phyloP scores from a whole-genome alignment of 805 yeast genomes.

The Pichia cephalocereana region DNA sequence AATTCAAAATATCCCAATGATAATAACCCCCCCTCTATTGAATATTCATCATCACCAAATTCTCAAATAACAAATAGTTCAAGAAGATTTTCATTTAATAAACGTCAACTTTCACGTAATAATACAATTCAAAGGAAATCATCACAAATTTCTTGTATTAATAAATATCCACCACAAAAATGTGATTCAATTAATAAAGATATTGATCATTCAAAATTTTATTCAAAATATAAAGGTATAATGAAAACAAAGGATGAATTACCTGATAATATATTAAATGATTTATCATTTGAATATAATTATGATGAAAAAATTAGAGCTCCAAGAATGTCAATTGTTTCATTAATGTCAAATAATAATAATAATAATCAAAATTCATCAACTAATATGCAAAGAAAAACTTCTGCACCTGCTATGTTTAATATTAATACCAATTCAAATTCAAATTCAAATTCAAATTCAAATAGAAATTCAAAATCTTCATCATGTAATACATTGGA shows the following conservation, averaged over 20 bases:
- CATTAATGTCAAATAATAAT: slow-evolving; percentile 13
- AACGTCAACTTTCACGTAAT: slow-evolving; percentile 18
- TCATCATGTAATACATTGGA: slow-evolving; percentile 13
- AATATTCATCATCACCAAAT: not conserved
- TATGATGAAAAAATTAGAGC: slow-evolving; percentile 49
- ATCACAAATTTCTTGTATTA: slow-evolving; percentile 22
- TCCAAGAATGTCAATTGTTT: slow-evolving; percentile 37
- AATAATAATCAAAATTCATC: not conserved
- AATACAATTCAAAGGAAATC: slow-evolving; percentile 10
- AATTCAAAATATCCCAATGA: not conserved
- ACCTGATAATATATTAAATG: slow-evolving; percentile 20
- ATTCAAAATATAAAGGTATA: slow-evolving; percentile 24
- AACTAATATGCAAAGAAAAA: not conserved
- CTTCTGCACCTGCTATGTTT: slow-evolving; percentile 8
- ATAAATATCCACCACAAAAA: slow-evolving; percentile 24
- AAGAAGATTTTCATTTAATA: slow-evolving; percentile 23
- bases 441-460: too few relatives aligned
- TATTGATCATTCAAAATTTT: slow-evolving; percentile 23
- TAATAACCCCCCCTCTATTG: not conserved
- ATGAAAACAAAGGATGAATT: slow-evolving; percentile 23
- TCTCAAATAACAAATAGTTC: slow-evolving; percentile 2
- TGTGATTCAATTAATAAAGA: slow-evolving; percentile 22
- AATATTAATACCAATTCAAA: not conserved
- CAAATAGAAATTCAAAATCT: slow-evolving; percentile 3
- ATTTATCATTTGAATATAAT: slow-evolving; percentile 27